These are phyloP conservation scores for Aureobasidium sp. DNA, from an alignment of 2,329 filamentous ascomycete species.

Conservation along the genomic window DNA sequence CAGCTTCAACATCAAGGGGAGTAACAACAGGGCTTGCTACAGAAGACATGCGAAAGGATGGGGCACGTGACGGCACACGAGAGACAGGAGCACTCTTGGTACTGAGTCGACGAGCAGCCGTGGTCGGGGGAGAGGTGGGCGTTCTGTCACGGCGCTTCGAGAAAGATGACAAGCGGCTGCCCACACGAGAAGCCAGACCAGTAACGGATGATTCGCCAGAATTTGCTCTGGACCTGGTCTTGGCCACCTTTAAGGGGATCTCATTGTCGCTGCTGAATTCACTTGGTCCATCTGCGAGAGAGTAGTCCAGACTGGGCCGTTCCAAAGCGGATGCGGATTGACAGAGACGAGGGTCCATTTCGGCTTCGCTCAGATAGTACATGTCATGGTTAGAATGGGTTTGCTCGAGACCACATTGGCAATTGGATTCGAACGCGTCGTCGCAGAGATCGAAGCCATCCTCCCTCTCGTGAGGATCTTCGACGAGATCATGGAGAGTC, in stretches of 20 bases:
- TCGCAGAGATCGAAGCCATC: slow-evolving; percentile 36
- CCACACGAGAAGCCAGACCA: slow-evolving; percentile 56
- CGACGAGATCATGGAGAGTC: slow-evolving; percentile 70
- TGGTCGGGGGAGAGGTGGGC: slow-evolving; percentile 1
- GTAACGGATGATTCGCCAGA: slow-evolving; percentile 49
- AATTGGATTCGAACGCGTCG: neutral
- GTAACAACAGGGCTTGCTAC: slow-evolving; percentile 44
- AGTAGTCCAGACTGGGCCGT: slow-evolving; percentile 49
- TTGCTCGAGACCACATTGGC: slow-evolving; percentile 3
- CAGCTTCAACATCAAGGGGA: slow-evolving; percentile 20
- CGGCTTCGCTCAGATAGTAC: slow-evolving; percentile 3
- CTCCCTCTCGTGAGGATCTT: slow-evolving; percentile 67
- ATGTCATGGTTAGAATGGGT: neutral
- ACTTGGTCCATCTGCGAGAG: slow-evolving; percentile 43
- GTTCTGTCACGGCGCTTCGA: slow-evolving; percentile 35
- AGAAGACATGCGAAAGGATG: slow-evolving; percentile 70
- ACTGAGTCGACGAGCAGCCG: slow-evolving; percentile 9
- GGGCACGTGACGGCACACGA: slow-evolving; percentile 39
- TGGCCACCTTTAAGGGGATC: slow-evolving; percentile 36
- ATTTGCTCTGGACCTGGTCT: slow-evolving; percentile 44
- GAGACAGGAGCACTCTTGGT: slow-evolving; percentile 28
- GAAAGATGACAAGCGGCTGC: slow-evolving; percentile 50
- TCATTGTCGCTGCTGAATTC: slow-evolving; percentile 52
- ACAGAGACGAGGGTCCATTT: slow-evolving; percentile 6
- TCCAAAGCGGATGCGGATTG: slow-evolving; percentile 10